Percentiles rank a stretch among this genome's conserved stretches.
These are phyloP conservation scores for Aureobasidium namibiae DNA, from an alignment of 2,329 filamentous ascomycete genomes.

Conservation along the genomic window DNA sequence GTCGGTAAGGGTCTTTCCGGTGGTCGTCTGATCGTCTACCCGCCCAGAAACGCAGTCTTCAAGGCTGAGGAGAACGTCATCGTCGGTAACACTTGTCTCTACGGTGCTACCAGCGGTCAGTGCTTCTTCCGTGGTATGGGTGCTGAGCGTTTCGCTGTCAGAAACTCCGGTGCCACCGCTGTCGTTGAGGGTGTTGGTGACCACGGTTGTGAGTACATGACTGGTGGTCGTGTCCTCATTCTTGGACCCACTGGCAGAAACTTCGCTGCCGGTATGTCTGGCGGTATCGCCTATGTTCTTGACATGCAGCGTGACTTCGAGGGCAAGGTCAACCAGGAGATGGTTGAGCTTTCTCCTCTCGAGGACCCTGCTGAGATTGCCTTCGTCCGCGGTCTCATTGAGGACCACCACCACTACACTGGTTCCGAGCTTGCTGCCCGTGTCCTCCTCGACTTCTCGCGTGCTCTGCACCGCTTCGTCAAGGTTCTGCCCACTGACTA, in stretches of 20 bases:
- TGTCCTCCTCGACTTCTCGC: constrained; percentile 89
- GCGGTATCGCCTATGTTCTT: constrained; percentile 90
- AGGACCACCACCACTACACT: constrained; percentile 97
- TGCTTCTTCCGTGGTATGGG: constrained; percentile 97
- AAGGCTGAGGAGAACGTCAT: constrained; percentile 95
- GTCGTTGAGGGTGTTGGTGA: constrained; percentile 95
- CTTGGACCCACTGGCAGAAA: constrained; percentile 88
- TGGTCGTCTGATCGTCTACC: constrained; percentile 87
- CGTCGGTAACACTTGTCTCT: constrained; percentile 89
- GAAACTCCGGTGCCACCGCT: constrained; percentile 92
- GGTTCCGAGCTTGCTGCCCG: constrained; percentile 90
- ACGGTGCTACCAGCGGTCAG: constrained; percentile 82
- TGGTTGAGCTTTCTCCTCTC: constrained; percentile 82
- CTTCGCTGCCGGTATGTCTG: constrained; percentile 97
- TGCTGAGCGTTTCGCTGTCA: constrained; percentile 91
- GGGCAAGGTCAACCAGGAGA: constrained; percentile 91
- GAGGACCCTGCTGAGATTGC: constrained; percentile 85
- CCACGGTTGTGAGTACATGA: constrained; percentile 98
- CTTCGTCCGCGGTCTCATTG: constrained; percentile 80
- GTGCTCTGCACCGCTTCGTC: constrained; percentile 80
- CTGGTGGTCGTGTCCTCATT: constrained; percentile 80
- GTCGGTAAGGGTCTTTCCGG: constrained; percentile 94
- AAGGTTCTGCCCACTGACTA: constrained; percentile 93
- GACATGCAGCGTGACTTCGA: constrained; percentile 85
- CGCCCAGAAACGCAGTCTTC: constrained; percentile 80